Conservation (phyloP, 176 grass and related monocot genomes). For the Oryza nivara region DNA sequence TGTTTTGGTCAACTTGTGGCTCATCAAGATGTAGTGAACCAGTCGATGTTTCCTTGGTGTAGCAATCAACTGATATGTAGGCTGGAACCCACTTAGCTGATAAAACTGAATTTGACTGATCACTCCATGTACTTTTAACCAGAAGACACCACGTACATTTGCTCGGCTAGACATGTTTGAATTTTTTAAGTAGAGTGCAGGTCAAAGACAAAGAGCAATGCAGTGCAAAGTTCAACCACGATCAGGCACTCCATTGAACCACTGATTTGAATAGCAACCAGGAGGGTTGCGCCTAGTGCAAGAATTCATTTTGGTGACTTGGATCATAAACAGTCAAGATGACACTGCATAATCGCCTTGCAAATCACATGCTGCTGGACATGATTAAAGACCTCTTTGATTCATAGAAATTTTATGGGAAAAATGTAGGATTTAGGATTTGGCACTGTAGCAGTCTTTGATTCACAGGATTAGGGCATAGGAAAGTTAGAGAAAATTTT, state of each 20-base stretch:
- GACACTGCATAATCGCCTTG: neutral
- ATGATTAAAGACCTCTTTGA: neutral
- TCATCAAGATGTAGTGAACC: conserved; percentile 24
- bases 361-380: neutral
- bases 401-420: too few species aligned
- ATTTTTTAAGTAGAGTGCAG: neutral
- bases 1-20: neutral
- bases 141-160: conserved; percentile 13
- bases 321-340: neutral
- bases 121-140: conserved; percentile 2
- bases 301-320: neutral
- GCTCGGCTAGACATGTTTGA: neutral
- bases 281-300: neutral
- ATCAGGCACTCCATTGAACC: too few species aligned
- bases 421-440: too few species aligned
- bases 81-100: conserved; percentile 33
- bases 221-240: neutral
- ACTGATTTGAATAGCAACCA: too few species aligned
- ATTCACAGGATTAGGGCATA: too few species aligned
- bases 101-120: neutral
- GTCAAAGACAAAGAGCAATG: neutral
- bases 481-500: too few species aligned
- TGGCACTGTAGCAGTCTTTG: too few species aligned
- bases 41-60: neutral
- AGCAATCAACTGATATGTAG: conserved; percentile 1